Percentiles rank a stretch among this genome's conserved stretches.
Evolutionary conservation across 2,329 filamentous ascomycete species (phyloP).

Genomic region (Myotisia sp.): DNA sequence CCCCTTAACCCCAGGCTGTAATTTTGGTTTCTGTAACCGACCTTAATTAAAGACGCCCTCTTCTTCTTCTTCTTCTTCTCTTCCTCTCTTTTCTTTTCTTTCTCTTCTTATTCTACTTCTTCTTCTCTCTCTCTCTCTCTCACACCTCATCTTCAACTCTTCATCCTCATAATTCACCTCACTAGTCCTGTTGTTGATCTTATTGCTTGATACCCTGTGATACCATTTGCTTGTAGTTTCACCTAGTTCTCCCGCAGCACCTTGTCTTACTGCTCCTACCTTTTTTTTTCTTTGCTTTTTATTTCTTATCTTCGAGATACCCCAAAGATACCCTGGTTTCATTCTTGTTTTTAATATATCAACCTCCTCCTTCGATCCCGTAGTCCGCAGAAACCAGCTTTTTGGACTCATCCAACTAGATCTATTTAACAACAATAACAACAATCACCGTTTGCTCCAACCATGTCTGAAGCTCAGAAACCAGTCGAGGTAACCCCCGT

Average conservation of each 20-base stretch:
- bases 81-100: constrained; percentile 13
- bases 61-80: not conserved
- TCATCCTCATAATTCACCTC: constrained; percentile 13
- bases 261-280: too few species aligned
- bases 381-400: too few species aligned
- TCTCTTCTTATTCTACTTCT: constrained; percentile 14
- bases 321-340: constrained; percentile 14
- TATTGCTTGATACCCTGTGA: constrained; percentile 29
- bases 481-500: constrained; percentile 46
- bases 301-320: constrained; percentile 23
- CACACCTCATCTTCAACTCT: constrained; percentile 15
- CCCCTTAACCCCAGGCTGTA: too few species aligned
- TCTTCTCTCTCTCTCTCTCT: constrained; percentile 12
- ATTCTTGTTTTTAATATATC: too few species aligned
- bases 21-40: too few species aligned
- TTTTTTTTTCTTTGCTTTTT: constrained; percentile 14
- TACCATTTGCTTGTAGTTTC: constrained; percentile 21
- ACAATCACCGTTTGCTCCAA: constrained; percentile 25
- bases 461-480: constrained; percentile 62
- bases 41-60: not conserved
- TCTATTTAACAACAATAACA: constrained; percentile 13
- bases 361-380: too few species aligned
- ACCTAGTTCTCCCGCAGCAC: too few species aligned
- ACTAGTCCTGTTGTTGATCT: too few species aligned
- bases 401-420: too few species aligned